Evolutionary conservation across 805 yeast species (phyloP).

Genomic region (Yamadazyma scolyti): DNA sequence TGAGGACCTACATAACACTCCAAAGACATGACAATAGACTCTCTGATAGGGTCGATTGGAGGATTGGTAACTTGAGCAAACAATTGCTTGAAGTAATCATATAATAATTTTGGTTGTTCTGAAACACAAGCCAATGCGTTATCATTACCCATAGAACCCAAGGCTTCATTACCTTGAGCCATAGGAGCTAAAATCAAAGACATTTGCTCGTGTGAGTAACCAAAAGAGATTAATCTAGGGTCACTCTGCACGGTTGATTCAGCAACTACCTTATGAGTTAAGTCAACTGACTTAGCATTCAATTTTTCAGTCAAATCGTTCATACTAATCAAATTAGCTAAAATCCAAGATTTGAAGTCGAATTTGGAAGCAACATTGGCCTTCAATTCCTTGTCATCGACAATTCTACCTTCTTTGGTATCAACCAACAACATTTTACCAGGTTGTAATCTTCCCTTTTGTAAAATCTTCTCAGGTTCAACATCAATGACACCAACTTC

Average conservation of each 20-base stretch:
- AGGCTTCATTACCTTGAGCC: conserved; percentile 94
- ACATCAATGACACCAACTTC: conserved; percentile 97
- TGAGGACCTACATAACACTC: conserved; percentile 99
- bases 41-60: conserved; percentile 97
- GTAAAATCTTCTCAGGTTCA: conserved; percentile 74
- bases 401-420: conserved; percentile 87
- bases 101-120: conserved; percentile 84
- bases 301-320: conserved; percentile 68
- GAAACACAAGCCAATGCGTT: conserved; percentile 92
- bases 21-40: conserved; percentile 92
- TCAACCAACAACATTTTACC: conserved; percentile 96
- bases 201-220: conserved; percentile 92
- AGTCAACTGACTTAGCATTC: conserved; percentile 30
- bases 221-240: conserved; percentile 80
- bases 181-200: conserved; percentile 82
- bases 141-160: conserved; percentile 99
- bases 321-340: conserved; percentile 81
- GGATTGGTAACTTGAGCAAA: conserved; percentile 99
- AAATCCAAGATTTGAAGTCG: conserved; percentile 92
- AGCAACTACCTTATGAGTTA: conserved; percentile 15
- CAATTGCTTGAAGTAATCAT: conserved; percentile 92
- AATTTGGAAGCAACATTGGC: conserved; percentile 70
- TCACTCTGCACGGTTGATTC: conserved; percentile 64
- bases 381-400: conserved; percentile 89
- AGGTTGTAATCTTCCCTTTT: conserved; percentile 92